A percentile compares a stretch with the other conserved stretches of the same genome.
These are phyloP conservation scores for Spathaspora passalidarum DNA, from an alignment of 805 yeast species.

Conservation along the genomic window DNA sequence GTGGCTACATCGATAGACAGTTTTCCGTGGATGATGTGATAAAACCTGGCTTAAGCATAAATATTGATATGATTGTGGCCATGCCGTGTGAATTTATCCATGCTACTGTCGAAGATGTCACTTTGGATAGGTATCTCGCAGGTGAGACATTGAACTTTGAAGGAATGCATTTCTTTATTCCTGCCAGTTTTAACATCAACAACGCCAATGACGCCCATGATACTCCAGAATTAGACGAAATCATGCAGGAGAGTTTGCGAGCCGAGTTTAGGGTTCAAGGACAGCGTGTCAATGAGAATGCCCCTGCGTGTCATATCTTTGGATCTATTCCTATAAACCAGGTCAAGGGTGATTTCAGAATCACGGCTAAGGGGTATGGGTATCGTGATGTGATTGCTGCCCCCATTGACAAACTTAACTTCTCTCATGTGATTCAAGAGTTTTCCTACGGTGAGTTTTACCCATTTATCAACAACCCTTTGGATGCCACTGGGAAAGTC, in stretches of 20 bases:
- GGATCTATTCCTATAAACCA: slow-evolving; percentile 83
- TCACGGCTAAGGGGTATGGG: slow-evolving; percentile 74
- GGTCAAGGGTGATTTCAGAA: slow-evolving; percentile 81
- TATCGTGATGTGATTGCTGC: slow-evolving; percentile 48
- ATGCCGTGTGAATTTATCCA: slow-evolving; percentile 80
- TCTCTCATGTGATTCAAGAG: slow-evolving; percentile 82
- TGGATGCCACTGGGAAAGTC: slow-evolving; percentile 68
- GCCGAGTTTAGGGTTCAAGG: slow-evolving; percentile 58
- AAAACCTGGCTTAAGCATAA: slow-evolving; percentile 58
- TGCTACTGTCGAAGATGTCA: slow-evolving; percentile 72
- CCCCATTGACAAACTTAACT: slow-evolving; percentile 56
- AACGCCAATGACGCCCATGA: slow-evolving; percentile 46
- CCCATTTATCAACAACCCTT: slow-evolving; percentile 84
- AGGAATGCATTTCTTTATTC: slow-evolving; percentile 57
- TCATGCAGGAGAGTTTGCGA: slow-evolving; percentile 60
- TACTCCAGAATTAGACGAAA: slow-evolving; percentile 61
- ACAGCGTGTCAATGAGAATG: slow-evolving; percentile 43
- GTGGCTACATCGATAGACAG: slow-evolving; percentile 76
- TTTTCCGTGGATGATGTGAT: slow-evolving; percentile 69
- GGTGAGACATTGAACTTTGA: slow-evolving; percentile 71
- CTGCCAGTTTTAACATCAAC: slow-evolving; percentile 45
- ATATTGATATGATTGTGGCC: slow-evolving; percentile 75
- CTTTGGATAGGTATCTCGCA: slow-evolving; percentile 77
- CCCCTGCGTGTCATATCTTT: slow-evolving; percentile 82
- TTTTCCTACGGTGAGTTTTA: slow-evolving; percentile 88